phyloP scores from a whole-genome alignment of 208 protist genomes.

The Strigomonas culicis region DNA sequence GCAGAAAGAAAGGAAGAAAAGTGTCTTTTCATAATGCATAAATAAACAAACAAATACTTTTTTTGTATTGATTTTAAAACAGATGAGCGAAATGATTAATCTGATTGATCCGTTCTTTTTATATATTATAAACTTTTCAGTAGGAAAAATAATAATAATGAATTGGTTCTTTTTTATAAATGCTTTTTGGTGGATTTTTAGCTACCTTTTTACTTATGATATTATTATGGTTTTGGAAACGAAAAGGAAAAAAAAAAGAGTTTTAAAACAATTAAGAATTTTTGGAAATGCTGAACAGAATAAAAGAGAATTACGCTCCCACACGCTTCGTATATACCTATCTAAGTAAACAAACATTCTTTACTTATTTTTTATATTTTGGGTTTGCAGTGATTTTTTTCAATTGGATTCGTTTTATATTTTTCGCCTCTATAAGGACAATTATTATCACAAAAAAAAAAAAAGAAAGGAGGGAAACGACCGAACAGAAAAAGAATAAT shows the following conservation, averaged over 20 bases:
- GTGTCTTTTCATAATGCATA: not conserved
- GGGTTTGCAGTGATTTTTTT: not conserved
- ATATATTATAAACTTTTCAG: not conserved
- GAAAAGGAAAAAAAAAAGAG: not conserved
- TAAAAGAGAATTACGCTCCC: not conserved
- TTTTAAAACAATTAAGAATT: not conserved
- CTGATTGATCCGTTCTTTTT: not conserved
- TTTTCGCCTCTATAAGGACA: not conserved
- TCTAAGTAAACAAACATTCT: not conserved
- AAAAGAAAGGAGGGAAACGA: conserved; percentile 2
- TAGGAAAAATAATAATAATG: conserved; percentile 13
- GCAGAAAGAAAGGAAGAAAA: conserved; percentile 2
- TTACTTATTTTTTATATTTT: not conserved
- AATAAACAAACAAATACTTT: conserved; percentile 13
- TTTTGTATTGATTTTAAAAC: conserved; percentile 9
- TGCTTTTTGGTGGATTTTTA: conserved; percentile 1
- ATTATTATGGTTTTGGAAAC: not conserved
- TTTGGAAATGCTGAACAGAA: not conserved
- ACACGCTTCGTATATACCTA: no score
- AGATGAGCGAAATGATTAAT: not conserved
- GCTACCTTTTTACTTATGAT: not conserved
- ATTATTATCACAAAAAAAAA: not conserved
- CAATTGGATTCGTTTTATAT: not conserved
- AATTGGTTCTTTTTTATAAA: not conserved
- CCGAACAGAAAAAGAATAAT: not conserved